Conservation (phyloP, 805 yeast species). For the Kodamaea jinghongensis region DNA sequence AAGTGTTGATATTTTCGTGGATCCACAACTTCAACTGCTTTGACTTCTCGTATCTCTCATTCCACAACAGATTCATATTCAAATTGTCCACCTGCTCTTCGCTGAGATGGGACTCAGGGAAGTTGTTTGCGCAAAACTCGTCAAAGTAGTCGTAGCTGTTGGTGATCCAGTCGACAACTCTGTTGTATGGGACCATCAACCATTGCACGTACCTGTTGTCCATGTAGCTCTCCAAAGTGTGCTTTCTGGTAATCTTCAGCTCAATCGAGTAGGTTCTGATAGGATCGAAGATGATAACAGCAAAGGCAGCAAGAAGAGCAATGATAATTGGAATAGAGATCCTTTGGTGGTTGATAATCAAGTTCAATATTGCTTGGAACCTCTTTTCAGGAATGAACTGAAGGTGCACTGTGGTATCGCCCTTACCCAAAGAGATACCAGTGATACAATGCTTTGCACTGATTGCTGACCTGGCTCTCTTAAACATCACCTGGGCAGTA, state of each 20-base stretch:
- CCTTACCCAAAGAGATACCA: conserved; percentile 59
- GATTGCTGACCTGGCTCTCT: conserved; percentile 63
- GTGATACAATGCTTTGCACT: conserved; percentile 89
- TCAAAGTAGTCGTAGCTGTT: conserved; percentile 38
- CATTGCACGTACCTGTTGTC: conserved; percentile 29
- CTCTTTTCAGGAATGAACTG: conserved; percentile 61
- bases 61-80: conserved; percentile 49
- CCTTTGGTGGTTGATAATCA: conserved; percentile 72
- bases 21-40: conserved; percentile 75
- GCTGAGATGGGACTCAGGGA: conserved; percentile 25
- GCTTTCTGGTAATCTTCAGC: conserved; percentile 64
- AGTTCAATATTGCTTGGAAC: conserved; percentile 52
- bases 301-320: conserved; percentile 75
- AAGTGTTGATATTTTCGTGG: conserved; percentile 85
- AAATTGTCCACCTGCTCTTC: conserved; percentile 19
- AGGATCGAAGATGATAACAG: conserved; percentile 90
- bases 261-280: conserved; percentile 78
- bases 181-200: conserved; percentile 27
- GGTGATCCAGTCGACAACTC: conserved; percentile 24
- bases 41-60: conserved; percentile 65
- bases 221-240: conserved; percentile 48
- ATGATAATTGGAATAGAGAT: conserved; percentile 77
- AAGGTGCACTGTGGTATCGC: conserved; percentile 62
- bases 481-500: conserved; percentile 47
- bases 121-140: conserved; percentile 17